Conservation (phyloP, 768 basidiomycete genomes). For the Mycena olivaceomarginata region DNA sequence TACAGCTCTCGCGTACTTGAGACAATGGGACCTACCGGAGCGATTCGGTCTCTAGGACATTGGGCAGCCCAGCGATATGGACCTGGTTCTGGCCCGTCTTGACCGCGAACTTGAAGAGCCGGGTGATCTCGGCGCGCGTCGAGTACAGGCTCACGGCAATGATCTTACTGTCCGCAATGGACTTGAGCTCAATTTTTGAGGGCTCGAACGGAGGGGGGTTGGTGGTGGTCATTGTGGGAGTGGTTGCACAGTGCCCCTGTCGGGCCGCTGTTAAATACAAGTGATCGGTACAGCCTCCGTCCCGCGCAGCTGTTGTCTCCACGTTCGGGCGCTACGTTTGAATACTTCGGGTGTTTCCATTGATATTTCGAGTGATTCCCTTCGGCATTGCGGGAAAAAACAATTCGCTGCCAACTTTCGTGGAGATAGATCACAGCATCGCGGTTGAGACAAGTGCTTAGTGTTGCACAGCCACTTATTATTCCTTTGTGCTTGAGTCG, state of each 20-base stretch:
- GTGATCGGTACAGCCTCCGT: not conserved
- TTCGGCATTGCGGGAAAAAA: no score
- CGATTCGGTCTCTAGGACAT: conserved; percentile 39
- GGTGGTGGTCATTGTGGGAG: conserved; percentile 29
- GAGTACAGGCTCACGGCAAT: conserved; percentile 58
- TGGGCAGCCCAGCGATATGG: conserved; percentile 38
- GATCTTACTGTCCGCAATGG: conserved; percentile 56
- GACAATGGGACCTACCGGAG: conserved; percentile 34
- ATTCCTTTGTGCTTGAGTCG: no score
- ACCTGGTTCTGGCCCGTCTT: conserved; percentile 44
- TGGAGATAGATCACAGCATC: no score
- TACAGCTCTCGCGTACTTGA: not conserved
- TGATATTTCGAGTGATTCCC: no score
- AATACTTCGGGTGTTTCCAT: no score
- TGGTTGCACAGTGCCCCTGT: not conserved
- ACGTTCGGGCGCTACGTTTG: no score
- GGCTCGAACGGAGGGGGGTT: conserved; percentile 41
- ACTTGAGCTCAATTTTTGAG: conserved; percentile 48
- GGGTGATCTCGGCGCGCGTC: conserved; percentile 60
- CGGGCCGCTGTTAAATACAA: not conserved
- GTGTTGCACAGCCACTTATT: no score
- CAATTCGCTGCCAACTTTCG: no score
- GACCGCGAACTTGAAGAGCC: conserved; percentile 54
- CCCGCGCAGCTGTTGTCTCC: no score
- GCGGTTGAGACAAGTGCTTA: no score